Evolutionary conservation across 345 rosid genomes (phyloP).

Genomic region (Turnera subulata): DNA sequence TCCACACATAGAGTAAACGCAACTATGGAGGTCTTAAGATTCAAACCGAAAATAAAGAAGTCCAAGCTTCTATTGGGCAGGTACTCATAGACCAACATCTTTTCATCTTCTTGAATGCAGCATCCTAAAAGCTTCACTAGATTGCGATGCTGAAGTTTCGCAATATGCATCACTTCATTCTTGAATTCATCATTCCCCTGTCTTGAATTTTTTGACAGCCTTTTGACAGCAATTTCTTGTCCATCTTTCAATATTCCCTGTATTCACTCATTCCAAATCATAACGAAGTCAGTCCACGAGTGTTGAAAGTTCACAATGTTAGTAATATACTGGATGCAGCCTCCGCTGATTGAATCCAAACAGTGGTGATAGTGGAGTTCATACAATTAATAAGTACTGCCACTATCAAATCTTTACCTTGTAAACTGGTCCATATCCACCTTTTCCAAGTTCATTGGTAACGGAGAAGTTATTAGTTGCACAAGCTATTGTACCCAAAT

Average conservation of each 20-base stretch:
- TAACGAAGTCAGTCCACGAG: too few relatives aligned
- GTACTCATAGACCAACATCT: too few relatives aligned
- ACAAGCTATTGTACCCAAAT: neutral
- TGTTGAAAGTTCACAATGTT: too few relatives aligned
- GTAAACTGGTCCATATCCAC: neutral
- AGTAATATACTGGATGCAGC: too few relatives aligned
- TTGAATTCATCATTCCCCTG: slow-evolving; percentile 25
- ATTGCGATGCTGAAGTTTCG: slow-evolving; percentile 18
- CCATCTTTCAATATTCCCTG: neutral
- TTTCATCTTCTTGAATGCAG: too few relatives aligned
- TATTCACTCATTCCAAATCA: too few relatives aligned
- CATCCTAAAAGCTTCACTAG: slow-evolving; percentile 20
- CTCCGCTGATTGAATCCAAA: too few relatives aligned
- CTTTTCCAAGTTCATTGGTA: neutral
- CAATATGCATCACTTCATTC: slow-evolving; percentile 23
- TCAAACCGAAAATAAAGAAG: too few relatives aligned
- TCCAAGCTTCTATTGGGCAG: too few relatives aligned
- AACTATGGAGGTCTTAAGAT: neutral
- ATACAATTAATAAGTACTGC: too few relatives aligned
- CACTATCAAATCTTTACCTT: neutral
- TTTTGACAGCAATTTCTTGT: slow-evolving; percentile 21
- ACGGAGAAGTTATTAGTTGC: neutral
- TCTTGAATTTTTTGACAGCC: slow-evolving; percentile 15
- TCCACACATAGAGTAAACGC: too few relatives aligned
- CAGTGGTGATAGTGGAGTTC: too few relatives aligned